Evolutionary conservation across 208 protist species (phyloP).

Genomic region (Trypanosoma scelopori): DNA sequence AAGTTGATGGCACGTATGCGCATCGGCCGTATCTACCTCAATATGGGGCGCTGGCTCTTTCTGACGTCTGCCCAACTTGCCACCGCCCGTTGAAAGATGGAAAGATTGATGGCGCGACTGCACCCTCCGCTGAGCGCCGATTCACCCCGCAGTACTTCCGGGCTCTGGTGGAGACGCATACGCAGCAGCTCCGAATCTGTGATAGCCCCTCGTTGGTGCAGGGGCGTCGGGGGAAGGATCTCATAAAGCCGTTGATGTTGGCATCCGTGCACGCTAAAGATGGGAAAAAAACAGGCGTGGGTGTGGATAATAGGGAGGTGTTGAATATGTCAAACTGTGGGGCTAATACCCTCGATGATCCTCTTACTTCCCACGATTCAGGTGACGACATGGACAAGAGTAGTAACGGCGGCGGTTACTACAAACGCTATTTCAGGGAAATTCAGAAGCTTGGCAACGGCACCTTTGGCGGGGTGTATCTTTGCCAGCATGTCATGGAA

Average conservation of each 20-base stretch:
- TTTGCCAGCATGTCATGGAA: constrained; percentile 85
- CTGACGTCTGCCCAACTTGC: constrained; percentile 36
- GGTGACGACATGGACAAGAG: not conserved
- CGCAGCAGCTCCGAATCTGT: constrained; percentile 45
- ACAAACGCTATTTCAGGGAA: constrained; percentile 81
- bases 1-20: not conserved
- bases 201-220: constrained; percentile 25
- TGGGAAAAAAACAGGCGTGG: constrained; percentile 2
- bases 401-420: constrained; percentile 58
- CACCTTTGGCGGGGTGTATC: constrained; percentile 85
- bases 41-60: not conserved
- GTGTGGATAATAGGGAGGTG: not conserved
- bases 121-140: not conserved
- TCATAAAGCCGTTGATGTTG: constrained; percentile 4
- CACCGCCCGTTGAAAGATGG: constrained; percentile 22
- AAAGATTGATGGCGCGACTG: not conserved
- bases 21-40: not conserved
- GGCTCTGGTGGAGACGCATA: constrained; percentile 24
- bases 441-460: constrained; percentile 81
- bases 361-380: too few relatives aligned
- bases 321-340: not conserved
- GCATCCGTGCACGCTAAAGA: not conserved
- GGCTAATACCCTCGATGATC: not conserved
- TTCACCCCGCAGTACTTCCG: constrained; percentile 74
- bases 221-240: constrained; percentile 3